phyloP scores from a whole-genome alignment of 345 rosid species.

The Eucalyptus albens region DNA sequence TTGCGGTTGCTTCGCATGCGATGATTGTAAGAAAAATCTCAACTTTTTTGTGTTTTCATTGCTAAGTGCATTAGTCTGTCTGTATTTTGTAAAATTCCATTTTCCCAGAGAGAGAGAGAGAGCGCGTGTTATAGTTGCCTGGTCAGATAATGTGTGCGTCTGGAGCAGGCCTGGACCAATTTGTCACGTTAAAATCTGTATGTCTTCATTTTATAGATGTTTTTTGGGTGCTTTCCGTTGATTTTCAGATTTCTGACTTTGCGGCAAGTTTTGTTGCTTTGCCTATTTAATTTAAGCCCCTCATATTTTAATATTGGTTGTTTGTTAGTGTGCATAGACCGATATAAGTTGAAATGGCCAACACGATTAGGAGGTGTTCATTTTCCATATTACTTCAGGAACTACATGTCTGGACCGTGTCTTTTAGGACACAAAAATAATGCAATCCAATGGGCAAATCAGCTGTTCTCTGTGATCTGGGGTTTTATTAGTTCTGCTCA shows the following conservation, averaged over 20 bases:
- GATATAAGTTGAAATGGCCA: background rate
- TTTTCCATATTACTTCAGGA: background rate
- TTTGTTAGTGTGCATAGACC: background rate
- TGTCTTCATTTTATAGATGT: background rate
- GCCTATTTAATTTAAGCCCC: background rate
- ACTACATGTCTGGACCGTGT: background rate
- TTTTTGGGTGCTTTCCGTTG: background rate
- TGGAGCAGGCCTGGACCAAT: background rate
- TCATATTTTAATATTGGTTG: background rate
- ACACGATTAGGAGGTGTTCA: background rate
- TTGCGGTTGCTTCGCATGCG: background rate
- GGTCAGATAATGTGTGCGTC: background rate
- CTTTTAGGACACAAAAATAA: background rate
- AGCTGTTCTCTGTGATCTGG: background rate
- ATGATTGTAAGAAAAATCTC: background rate
- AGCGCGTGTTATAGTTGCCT: background rate
- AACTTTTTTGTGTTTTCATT: background rate
- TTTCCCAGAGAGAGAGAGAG: background rate
- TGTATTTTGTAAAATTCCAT: background rate
- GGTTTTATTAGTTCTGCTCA: background rate
- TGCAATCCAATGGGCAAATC: background rate
- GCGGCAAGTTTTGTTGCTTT: background rate
- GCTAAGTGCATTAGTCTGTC: background rate
- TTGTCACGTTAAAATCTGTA: background rate
- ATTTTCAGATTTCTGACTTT: background rate